These are phyloP conservation scores for Agrostemma githago DNA, from an alignment of 148 eudicot species.

Conservation along the genomic window DNA sequence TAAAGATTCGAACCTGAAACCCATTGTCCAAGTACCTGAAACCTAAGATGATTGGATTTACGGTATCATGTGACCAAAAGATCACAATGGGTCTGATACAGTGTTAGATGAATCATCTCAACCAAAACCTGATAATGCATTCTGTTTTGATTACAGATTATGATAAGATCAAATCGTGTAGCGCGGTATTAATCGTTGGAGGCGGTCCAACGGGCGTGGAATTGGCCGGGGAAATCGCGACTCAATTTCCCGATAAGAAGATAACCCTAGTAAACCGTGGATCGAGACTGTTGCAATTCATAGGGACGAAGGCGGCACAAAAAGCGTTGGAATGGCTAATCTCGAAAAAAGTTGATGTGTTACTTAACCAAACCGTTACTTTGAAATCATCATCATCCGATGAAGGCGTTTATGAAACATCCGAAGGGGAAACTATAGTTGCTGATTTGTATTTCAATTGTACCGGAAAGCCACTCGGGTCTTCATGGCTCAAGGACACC, in stretches of 20 bases:
- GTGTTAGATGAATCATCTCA: too few relatives aligned
- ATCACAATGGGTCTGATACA: too few relatives aligned
- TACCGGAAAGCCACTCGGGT: constrained; percentile 39
- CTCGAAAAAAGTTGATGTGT: constrained; percentile 45
- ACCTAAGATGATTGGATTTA: too few relatives aligned
- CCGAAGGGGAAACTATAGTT: constrained; percentile 34
- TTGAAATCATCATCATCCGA: constrained; percentile 12
- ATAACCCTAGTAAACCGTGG: constrained; percentile 49
- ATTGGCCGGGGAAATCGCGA: constrained; percentile 52
- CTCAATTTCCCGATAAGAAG: constrained; percentile 49
- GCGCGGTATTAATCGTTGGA: constrained; percentile 44
- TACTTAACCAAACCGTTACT: constrained; percentile 37
- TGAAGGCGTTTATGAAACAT: constrained; percentile 40
- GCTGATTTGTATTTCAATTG: constrained; percentile 32
- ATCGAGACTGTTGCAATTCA: constrained; percentile 44
- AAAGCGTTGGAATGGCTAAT: constrained; percentile 43
- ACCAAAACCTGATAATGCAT: too few relatives aligned
- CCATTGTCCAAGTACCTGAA: too few relatives aligned
- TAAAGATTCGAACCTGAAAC: too few relatives aligned
- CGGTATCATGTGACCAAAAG: too few relatives aligned
- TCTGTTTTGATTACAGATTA: constrained; percentile 20
- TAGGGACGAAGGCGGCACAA: constrained; percentile 40
- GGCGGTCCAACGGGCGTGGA: constrained; percentile 65
- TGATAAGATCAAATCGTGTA: constrained; percentile 34
- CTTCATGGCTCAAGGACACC: constrained; percentile 44